Percentiles rank a stretch among this genome's conserved stretches.
phyloP scores from a whole-genome alignment of 2,329 filamentous ascomycete species.

The Thelonectria olida region DNA sequence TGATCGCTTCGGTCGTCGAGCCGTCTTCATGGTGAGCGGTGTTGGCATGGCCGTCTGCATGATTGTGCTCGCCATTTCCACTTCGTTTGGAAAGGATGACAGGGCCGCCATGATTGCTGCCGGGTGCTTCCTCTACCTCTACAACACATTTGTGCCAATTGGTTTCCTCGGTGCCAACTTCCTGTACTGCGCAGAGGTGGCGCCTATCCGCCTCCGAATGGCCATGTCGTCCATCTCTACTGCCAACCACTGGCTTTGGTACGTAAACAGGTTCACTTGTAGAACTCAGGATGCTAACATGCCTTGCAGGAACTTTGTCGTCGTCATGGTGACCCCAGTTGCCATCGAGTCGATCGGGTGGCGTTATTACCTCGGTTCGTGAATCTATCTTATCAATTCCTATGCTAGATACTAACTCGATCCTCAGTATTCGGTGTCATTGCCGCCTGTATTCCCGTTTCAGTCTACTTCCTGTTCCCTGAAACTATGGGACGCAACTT shows the following conservation, averaged over 20 bases:
- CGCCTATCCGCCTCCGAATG: conserved; percentile 54
- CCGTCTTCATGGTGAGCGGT: conserved; percentile 31
- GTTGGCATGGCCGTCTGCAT: conserved; percentile 34
- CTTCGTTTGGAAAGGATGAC: conserved; percentile 23
- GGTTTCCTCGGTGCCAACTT: conserved; percentile 71
- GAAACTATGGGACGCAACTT: conserved; percentile 61
- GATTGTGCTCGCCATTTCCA: conserved; percentile 31
- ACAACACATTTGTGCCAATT: conserved; percentile 73
- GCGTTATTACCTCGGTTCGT: conserved; percentile 52
- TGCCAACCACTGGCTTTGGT: conserved; percentile 37
- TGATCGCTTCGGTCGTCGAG: conserved; percentile 36
- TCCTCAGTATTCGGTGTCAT: conserved; percentile 57
- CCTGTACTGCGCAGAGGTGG: conserved; percentile 63
- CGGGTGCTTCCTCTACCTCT: conserved; percentile 66
- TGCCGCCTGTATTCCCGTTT: conserved; percentile 52
- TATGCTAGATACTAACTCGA: too few relatives aligned
- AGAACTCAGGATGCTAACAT: not conserved
- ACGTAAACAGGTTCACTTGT: not conserved
- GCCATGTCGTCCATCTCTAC: conserved; percentile 63
- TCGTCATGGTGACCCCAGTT: conserved; percentile 70
- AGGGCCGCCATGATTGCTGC: conserved; percentile 29
- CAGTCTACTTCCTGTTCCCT: conserved; percentile 47
- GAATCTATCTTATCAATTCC: too few relatives aligned
- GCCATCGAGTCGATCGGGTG: conserved; percentile 66
- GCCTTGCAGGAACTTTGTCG: conserved; percentile 48